Conservation (phyloP, 768 basidiomycete genomes). For the Collybia sordida region DNA sequence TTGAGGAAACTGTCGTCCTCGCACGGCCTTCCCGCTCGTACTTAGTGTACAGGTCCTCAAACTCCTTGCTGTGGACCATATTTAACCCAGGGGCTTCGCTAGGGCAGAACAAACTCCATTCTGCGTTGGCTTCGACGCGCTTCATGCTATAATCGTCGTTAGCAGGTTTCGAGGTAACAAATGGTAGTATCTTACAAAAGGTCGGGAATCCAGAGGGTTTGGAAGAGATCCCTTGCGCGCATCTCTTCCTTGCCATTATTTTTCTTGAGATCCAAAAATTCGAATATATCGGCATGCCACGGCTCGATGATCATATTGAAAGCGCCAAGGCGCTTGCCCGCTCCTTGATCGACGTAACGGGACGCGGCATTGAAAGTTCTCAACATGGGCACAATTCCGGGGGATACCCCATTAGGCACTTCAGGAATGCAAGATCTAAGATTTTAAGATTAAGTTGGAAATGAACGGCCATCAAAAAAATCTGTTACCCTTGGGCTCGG, state of each 20-base stretch:
- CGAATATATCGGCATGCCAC: conserved; percentile 97
- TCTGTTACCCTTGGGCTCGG: conserved; percentile 82
- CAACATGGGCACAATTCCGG: conserved; percentile 98
- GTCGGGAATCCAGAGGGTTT: conserved; percentile 96
- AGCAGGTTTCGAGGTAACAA: not conserved
- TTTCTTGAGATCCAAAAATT: conserved; percentile 96
- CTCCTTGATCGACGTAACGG: conserved; percentile 99
- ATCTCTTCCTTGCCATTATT: conserved; percentile 99
- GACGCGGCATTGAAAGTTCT: conserved; percentile 97
- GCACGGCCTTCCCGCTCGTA: conserved; percentile 93
- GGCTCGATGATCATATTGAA: conserved; percentile 98
- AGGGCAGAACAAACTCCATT: conserved; percentile 98
- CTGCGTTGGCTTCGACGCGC: conserved; percentile 82
- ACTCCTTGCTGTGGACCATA: conserved; percentile 88
- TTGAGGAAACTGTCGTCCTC: conserved; percentile 82
- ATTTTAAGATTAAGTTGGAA: conserved; percentile 1
- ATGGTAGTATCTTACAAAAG: conserved; percentile 76
- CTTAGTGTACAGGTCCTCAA: conserved; percentile 78
- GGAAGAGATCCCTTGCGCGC: conserved; percentile 95
- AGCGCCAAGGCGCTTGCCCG: conserved; percentile 98
- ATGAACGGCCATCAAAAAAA: not conserved
- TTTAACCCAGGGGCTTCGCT: conserved; percentile 89
- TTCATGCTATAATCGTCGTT: conserved; percentile 71
- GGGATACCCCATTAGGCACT: conserved; percentile 98
- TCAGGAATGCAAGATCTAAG: conserved; percentile 98